A percentile compares a stretch with the other conserved stretches of the same genome.
These are phyloP conservation scores for Stromatinia cepivora DNA, from an alignment of 2,329 filamentous ascomycete genomes.

Conservation along the genomic window DNA sequence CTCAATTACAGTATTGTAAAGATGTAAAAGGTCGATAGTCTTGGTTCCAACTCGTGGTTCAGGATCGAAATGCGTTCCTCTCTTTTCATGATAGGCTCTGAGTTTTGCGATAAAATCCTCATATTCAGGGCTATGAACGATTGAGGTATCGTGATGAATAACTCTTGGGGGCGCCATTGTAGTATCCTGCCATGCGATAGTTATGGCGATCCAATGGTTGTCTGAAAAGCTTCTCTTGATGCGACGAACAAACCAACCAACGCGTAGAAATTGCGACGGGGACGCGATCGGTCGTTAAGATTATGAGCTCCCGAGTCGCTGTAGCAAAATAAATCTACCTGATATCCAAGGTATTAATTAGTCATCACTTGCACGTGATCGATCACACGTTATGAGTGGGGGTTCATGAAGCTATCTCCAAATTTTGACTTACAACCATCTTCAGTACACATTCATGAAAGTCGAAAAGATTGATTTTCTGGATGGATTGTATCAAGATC, in stretches of 20 bases:
- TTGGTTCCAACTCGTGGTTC: conserved; percentile 79
- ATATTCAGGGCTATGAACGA: conserved; percentile 63
- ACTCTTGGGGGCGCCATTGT: conserved; percentile 37
- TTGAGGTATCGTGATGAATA: conserved; percentile 27
- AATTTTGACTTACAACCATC: neutral
- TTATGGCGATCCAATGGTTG: conserved; percentile 24
- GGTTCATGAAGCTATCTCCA: neutral
- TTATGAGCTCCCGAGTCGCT: conserved; percentile 4
- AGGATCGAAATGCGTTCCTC: conserved; percentile 76
- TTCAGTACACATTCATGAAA: neutral
- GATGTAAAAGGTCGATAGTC: conserved; percentile 73
- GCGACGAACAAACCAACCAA: conserved; percentile 19
- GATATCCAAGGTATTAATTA: neutral
- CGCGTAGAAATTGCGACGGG: conserved; percentile 24
- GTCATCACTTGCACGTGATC: neutral
- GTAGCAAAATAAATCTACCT: neutral
- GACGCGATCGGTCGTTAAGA: conserved; percentile 27
- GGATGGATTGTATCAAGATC: neutral
- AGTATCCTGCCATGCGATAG: conserved; percentile 31
- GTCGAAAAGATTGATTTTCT: too few species aligned
- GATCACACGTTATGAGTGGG: too few species aligned
- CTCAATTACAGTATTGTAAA: conserved; percentile 74
- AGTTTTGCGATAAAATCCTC: conserved; percentile 76
- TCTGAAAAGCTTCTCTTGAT: conserved; percentile 11
- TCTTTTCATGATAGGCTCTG: conserved; percentile 71